Base-by-base conservation (phyloP, 2,329 filamentous ascomycete genomes). In the Hypoxylon sp. region DNA sequence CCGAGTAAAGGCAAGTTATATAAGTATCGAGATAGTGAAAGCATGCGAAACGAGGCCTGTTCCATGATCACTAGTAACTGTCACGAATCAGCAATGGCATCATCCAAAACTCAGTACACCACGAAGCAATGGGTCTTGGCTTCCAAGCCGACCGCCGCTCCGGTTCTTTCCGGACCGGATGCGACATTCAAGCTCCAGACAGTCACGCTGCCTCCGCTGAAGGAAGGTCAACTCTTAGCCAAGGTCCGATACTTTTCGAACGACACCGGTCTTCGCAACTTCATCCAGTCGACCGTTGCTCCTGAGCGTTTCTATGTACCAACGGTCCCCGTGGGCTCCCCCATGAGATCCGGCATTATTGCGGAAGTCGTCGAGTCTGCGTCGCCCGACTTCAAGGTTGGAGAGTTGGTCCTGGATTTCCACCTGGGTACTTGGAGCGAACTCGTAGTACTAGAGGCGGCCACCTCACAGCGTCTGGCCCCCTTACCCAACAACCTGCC, bases 61-160 rank as follows among this genome's bases (percentile, higher is more conserved):
- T 42, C 48, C 13, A 44, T 21, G 6, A 31, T 27, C 57, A 47
- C 55, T 32, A 31, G 35, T 21, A 21, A 47, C 17, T n/a, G n/a
- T 10, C 37, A 19, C 35, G 37, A 48, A 48, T 47, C 42, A 60
- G 42, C 27, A 47, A 67, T 65, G 58, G 50, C 65, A 46, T 47
- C 69, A 11, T 58, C 69, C 15, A 37, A 35, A n/a, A 27, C 62
- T 21, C 48, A 67, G 6, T 50, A 67, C 56, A 70, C 73, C 32
- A 76, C 76, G 2, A 76, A 75, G 66, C 75, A 76, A 57, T 77
- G 75, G 76, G 58, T 77, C 17, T 67, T 77, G 21, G 71, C 72
- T 10, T 70, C 68, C 24, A 75, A 76, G 61, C 75, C 76, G 8
- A 61, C 62, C 6, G 73, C 69, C 29, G 65, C 70, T 2, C 76